These are phyloP conservation scores for Microdochium paspali DNA, from an alignment of 2,329 filamentous ascomycete genomes.

Conservation along the genomic window DNA sequence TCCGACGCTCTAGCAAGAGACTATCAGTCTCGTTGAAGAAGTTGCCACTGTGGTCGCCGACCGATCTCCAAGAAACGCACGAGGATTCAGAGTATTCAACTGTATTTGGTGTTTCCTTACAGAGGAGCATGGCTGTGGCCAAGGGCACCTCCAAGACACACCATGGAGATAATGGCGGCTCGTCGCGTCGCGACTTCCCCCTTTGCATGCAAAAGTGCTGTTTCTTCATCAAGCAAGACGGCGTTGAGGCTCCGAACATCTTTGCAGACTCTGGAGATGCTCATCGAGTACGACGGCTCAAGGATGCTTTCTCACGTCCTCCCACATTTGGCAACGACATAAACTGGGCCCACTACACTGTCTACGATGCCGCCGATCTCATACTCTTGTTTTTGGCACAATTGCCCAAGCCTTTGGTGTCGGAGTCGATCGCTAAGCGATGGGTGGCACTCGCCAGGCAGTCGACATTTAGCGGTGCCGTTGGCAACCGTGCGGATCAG, in stretches of 20 bases:
- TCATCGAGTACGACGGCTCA: slow-evolving; percentile 23
- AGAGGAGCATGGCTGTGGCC: slow-evolving; percentile 28
- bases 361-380: slow-evolving; percentile 31
- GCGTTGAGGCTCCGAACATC: slow-evolving; percentile 23
- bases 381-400: slow-evolving; percentile 27
- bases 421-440: slow-evolving; percentile 25
- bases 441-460: slow-evolving; percentile 31
- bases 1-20: slow-evolving; percentile 16
- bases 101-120: slow-evolving; percentile 29
- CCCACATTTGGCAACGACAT: slow-evolving; percentile 28
- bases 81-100: slow-evolving; percentile 15
- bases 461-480: slow-evolving; percentile 22
- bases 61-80: slow-evolving; percentile 13
- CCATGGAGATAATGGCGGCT: slow-evolving; percentile 22
- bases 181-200: slow-evolving; percentile 28
- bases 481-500: slow-evolving; percentile 24
- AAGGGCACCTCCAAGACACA: slow-evolving; percentile 26
- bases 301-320: slow-evolving; percentile 23
- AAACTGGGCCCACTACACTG: slow-evolving; percentile 24
- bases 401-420: slow-evolving; percentile 27
- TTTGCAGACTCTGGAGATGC: slow-evolving; percentile 25
- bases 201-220: slow-evolving; percentile 30
- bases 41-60: slow-evolving; percentile 18
- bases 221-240: slow-evolving; percentile 24
- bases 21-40: slow-evolving; percentile 22